Percentiles rank a stretch among this genome's conserved stretches.
Evolutionary conservation across 768 basidiomycete genomes (phyloP).

Genomic region (Leccinellum rugosiceps): DNA sequence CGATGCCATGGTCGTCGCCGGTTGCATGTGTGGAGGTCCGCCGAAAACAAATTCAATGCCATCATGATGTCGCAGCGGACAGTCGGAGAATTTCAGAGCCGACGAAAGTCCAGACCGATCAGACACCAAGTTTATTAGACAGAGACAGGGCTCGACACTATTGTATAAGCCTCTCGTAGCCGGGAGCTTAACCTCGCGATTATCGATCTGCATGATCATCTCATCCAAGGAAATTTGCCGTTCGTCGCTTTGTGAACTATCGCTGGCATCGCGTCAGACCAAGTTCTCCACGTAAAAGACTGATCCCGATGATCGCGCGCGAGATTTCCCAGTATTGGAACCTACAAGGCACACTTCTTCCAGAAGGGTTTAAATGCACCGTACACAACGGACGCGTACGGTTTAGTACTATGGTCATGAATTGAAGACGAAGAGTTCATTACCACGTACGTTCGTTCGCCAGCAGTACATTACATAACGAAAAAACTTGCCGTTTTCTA

Average conservation of each 20-base stretch:
- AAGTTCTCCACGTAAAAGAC: slow-evolving; percentile 25
- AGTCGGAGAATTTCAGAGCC: background rate
- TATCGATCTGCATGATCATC: slow-evolving; percentile 16
- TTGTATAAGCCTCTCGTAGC: slow-evolving; percentile 2
- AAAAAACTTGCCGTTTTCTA: background rate
- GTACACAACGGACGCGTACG: slow-evolving; percentile 7
- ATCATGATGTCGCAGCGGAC: background rate
- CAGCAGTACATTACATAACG: background rate
- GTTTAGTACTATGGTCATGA: slow-evolving; percentile 2
- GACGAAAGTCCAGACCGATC: slow-evolving; percentile 2
- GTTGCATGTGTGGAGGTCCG: background rate
- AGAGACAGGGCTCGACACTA: slow-evolving; percentile 1
- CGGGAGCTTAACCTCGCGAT: slow-evolving; percentile 19
- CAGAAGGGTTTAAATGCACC: slow-evolving; percentile 15
- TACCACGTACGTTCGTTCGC: slow-evolving; percentile 8
- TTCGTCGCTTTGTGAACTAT: background rate
- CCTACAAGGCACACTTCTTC: slow-evolving; percentile 10
- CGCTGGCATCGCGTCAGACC: slow-evolving; percentile 6
- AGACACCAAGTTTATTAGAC: background rate
- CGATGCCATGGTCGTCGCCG: background rate
- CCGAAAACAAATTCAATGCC: background rate
- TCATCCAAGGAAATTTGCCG: slow-evolving; percentile 6
- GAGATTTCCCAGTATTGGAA: slow-evolving; percentile 11
- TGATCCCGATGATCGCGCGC: slow-evolving; percentile 12
- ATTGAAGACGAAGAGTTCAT: slow-evolving; percentile 4